These are phyloP conservation scores for Fusarium sp. DNA, from an alignment of 2,329 filamentous ascomycete genomes.

Conservation along the genomic window DNA sequence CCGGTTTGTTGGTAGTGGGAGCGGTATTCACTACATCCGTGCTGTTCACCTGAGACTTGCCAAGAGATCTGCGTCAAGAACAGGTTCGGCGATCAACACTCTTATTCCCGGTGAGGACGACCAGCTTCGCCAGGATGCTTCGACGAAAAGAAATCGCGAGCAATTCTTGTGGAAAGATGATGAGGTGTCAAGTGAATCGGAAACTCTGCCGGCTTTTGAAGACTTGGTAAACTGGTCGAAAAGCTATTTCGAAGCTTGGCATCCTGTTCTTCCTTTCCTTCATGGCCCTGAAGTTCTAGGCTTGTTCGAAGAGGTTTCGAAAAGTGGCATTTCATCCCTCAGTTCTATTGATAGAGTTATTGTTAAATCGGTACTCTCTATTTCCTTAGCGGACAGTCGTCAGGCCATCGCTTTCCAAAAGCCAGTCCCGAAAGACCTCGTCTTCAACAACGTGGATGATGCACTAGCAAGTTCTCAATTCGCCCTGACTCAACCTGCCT, in stretches of 20 bases:
- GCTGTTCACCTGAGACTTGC: constrained; percentile 65
- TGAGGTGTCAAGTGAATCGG: constrained; percentile 46
- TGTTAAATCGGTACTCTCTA: constrained; percentile 64
- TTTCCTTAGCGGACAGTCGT: constrained; percentile 66
- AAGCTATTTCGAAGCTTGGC: constrained; percentile 70
- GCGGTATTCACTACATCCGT: constrained; percentile 71
- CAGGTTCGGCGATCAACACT: constrained; percentile 37
- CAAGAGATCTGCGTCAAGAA: constrained; percentile 42
- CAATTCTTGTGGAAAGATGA: constrained; percentile 54
- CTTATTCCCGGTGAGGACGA: constrained; percentile 71
- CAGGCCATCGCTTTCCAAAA: constrained; percentile 52
- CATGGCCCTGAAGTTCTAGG: constrained; percentile 66
- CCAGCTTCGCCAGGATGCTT: constrained; percentile 54
- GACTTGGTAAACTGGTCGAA: constrained; percentile 64
- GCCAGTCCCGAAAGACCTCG: constrained; percentile 58
- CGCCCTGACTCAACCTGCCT: constrained; percentile 61
- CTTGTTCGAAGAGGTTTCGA: constrained; percentile 60
- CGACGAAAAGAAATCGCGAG: constrained; percentile 22
- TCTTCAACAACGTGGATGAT: constrained; percentile 64
- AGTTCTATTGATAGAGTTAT: constrained; percentile 57
- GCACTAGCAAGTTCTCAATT: constrained; percentile 64
- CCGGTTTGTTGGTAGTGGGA: constrained; percentile 69
- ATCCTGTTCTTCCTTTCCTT: constrained; percentile 68
- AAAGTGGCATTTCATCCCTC: constrained; percentile 49
- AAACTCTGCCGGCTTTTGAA: constrained; percentile 56